A percentile compares a stretch with the other conserved stretches of the same genome.
These are phyloP conservation scores for Mucor lusitanicus DNA, from an alignment of 371 early-diverging fungal genomes.

Conservation along the genomic window DNA sequence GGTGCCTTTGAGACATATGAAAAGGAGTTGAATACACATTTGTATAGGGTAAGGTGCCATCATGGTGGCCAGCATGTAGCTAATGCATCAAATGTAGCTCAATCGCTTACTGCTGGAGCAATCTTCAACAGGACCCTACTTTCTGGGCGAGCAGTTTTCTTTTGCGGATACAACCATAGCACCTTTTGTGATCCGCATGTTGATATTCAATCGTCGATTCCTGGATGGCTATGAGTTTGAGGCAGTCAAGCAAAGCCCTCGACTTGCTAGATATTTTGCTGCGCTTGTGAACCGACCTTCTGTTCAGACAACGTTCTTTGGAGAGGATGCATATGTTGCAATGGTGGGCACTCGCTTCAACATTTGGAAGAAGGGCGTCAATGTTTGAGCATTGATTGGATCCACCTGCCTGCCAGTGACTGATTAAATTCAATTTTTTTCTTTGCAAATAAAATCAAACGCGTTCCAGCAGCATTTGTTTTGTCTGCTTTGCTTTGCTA, in stretches of 20 bases:
- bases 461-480: background rate
- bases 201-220: background rate
- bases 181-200: background rate
- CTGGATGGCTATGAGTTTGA: background rate
- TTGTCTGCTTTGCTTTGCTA: background rate
- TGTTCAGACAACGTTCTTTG: background rate
- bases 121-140: background rate
- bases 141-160: background rate
- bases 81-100: background rate
- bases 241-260: background rate
- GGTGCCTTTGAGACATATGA: conserved; percentile 21
- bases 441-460: background rate
- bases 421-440: background rate
- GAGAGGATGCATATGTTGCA: background rate
- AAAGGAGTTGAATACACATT: conserved; percentile 11
- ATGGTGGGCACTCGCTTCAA: background rate
- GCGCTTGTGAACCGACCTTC: background rate
- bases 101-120: background rate
- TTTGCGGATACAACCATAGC: background rate
- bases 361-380: background rate
- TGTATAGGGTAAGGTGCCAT: conserved; percentile 21
- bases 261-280: background rate
- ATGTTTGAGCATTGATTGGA: background rate
- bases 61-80: background rate
- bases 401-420: background rate